A percentile compares a stretch with the other conserved stretches of the same genome.
Conservation (phyloP, 139 green algal genomes). For the Picochlorum sp. region DNA sequence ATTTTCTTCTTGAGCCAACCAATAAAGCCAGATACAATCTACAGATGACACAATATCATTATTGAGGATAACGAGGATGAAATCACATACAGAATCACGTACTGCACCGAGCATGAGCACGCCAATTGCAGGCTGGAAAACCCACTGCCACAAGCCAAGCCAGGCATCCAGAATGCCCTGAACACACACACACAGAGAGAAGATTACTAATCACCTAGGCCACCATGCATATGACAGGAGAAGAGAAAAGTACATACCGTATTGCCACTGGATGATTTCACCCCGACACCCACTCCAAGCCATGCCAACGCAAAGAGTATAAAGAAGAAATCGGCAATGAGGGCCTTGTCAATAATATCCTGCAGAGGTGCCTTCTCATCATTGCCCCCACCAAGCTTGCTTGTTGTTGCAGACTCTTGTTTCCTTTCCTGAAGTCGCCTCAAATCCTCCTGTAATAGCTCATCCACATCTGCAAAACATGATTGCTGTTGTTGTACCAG, state of each 20-base stretch:
- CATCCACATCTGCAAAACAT: slow-evolving; percentile 38
- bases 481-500: too few relatives aligned
- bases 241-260: slow-evolving; percentile 18
- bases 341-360: slow-evolving; percentile 44
- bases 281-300: slow-evolving; percentile 51
- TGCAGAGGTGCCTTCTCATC: slow-evolving; percentile 18
- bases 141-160: slow-evolving; percentile 62
- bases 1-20: slow-evolving; percentile 44
- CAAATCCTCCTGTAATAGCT: slow-evolving; percentile 44
- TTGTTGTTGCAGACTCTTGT: too few relatives aligned
- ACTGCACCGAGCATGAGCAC: slow-evolving; percentile 75
- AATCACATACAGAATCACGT: slow-evolving; percentile 3
- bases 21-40: slow-evolving; percentile 55
- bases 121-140: slow-evolving; percentile 79
- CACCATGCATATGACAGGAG: too few relatives aligned
- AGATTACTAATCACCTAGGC: not conserved
- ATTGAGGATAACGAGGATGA: too few relatives aligned
- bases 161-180: slow-evolving; percentile 46
- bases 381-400: not conserved
- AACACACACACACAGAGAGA: slow-evolving; percentile 10
- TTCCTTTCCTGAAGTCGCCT: slow-evolving; percentile 24
- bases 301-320: slow-evolving; percentile 59
- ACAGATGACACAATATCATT: not conserved
- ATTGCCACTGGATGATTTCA: slow-evolving; percentile 20
- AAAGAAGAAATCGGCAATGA: slow-evolving; percentile 89